Conservation (phyloP, 1,284 basidiomycete species). For the Phylloboletellus chloephorus region DNA sequence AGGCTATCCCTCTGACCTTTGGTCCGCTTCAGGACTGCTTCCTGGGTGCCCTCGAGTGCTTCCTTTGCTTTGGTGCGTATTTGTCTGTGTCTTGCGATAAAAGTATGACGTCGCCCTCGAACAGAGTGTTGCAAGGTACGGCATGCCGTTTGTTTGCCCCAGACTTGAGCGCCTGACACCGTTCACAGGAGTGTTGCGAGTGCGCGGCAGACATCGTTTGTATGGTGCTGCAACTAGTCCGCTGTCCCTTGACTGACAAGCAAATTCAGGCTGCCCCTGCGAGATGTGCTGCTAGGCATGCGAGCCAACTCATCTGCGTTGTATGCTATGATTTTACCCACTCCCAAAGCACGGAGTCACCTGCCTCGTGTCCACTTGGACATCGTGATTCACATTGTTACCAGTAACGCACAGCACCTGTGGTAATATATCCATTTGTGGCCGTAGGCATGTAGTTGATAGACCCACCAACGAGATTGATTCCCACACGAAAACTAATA, state of each 20-base stretch:
- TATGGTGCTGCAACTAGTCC: slow-evolving; percentile 12
- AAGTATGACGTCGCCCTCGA: slow-evolving; percentile 2
- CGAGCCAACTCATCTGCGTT: slow-evolving; percentile 5
- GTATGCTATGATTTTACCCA: slow-evolving; percentile 6
- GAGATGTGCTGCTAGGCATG: slow-evolving; percentile 29
- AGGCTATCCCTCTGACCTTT: background rate
- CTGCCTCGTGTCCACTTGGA: too few relatives aligned
- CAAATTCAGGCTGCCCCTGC: slow-evolving; percentile 27
- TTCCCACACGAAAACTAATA: too few relatives aligned
- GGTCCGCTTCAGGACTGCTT: slow-evolving; percentile 43
- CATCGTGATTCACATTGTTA: too few relatives aligned
- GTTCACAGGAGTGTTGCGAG: slow-evolving; percentile 27
- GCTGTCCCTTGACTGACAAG: slow-evolving; percentile 5
- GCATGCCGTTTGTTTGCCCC: background rate
- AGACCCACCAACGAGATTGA: too few relatives aligned
- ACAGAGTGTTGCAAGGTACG: slow-evolving; percentile 33
- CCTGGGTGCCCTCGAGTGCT: slow-evolving; percentile 42
- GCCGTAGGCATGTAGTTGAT: too few relatives aligned
- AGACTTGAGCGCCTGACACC: background rate
- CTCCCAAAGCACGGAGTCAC: too few relatives aligned
- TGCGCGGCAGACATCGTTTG: slow-evolving; percentile 29
- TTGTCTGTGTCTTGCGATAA: background rate
- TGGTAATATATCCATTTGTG: too few relatives aligned
- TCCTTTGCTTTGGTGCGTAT: slow-evolving; percentile 50
- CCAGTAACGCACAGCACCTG: too few relatives aligned